Evolutionary conservation across 2,329 filamentous ascomycete genomes (phyloP), one percentile per base, ranked within the genome.

Genomic region (Colletotrichum spinosum): DNA sequence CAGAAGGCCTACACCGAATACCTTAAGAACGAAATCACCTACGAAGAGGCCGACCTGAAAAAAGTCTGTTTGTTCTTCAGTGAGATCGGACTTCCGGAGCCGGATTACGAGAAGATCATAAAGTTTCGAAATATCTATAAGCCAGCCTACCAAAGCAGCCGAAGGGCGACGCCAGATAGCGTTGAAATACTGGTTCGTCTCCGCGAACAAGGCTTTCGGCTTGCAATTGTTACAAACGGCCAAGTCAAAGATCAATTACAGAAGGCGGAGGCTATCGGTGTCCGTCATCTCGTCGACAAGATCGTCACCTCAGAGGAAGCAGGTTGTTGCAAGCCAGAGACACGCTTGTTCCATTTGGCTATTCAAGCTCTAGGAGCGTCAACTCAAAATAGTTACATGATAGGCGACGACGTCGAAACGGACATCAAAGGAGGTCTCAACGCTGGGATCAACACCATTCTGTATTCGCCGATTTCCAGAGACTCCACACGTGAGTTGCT

Each of bases 271-370:
- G 38, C 42, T 8, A 56, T 62, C 8, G 33, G 59, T 8, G 52
- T 55, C 6, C 11, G 8, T 25, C 52, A 56, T 8, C 59, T 56
- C 25, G 59, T 51, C 59, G 46, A 56, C 52, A 25, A 51, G 25
- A 41, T 62, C 52, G n/a, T 62, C 38, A 46, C 45, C 17, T 62
- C 46, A 13, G 52, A 62, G 25, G 45, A 62, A 38, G 59, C 38
- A 11, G 52, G 52, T 5, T 55, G 37, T 9, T 44, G 25, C 33
- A 62, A 56, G 52, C 59, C 52, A 2, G 52, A 56, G 8, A 44
- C 8, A 1, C 9, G 15, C 8, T 2, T 56, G 1, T 61, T 56
- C 15, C 37, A 15, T 2, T 33, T 35, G n/a, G 51, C 46, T 6
- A n/a, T 50, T 4, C 2, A 55, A 9, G 8, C 25, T 3, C 15